These are phyloP conservation scores for Tetrapisispora fleetii DNA, from an alignment of 805 yeast species.

Conservation along the genomic window DNA sequence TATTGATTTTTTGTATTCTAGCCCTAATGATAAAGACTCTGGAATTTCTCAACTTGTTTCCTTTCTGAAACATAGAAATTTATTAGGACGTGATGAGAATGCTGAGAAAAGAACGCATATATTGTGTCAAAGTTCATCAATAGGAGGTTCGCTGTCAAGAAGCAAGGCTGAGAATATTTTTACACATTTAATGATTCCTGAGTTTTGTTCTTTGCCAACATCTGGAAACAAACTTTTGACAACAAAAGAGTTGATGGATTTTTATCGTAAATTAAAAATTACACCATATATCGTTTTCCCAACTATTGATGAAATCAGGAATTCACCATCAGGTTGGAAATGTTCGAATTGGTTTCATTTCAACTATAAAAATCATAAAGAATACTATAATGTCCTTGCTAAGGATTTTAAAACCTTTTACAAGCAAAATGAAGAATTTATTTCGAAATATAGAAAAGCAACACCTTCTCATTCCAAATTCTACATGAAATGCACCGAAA, in stretches of 20 bases:
- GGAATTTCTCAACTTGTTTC: slow-evolving; percentile 20
- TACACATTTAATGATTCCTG: slow-evolving; percentile 20
- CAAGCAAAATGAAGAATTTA: slow-evolving; percentile 12
- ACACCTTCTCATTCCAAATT: slow-evolving; percentile 61
- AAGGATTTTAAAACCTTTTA: slow-evolving; percentile 13
- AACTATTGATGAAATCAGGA: slow-evolving; percentile 17
- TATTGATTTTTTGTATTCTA: slow-evolving; percentile 42
- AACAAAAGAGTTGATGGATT: slow-evolving; percentile 1
- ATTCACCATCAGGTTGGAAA: slow-evolving; percentile 14
- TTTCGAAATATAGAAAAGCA: slow-evolving; percentile 1
- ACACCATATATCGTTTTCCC: slow-evolving; percentile 21
- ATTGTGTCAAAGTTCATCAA: slow-evolving; percentile 30
- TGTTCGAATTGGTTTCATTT: slow-evolving; percentile 26
- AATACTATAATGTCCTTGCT: slow-evolving; percentile 11
- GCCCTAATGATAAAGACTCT: slow-evolving; percentile 36
- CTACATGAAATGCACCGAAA: slow-evolving; percentile 44
- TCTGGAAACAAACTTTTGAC: background rate
- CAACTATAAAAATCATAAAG: slow-evolving; percentile 9
- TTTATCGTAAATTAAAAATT: slow-evolving; percentile 5
- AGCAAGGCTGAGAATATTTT: slow-evolving; percentile 13
- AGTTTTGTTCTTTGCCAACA: slow-evolving; percentile 2
- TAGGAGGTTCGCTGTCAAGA: slow-evolving; percentile 17
- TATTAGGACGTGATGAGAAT: background rate
- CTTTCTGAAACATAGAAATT: background rate
- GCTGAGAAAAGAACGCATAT: slow-evolving; percentile 11